Base-by-base conservation (phyloP, 768 basidiomycete species). In the Leccinum olivaceopallidum region DNA sequence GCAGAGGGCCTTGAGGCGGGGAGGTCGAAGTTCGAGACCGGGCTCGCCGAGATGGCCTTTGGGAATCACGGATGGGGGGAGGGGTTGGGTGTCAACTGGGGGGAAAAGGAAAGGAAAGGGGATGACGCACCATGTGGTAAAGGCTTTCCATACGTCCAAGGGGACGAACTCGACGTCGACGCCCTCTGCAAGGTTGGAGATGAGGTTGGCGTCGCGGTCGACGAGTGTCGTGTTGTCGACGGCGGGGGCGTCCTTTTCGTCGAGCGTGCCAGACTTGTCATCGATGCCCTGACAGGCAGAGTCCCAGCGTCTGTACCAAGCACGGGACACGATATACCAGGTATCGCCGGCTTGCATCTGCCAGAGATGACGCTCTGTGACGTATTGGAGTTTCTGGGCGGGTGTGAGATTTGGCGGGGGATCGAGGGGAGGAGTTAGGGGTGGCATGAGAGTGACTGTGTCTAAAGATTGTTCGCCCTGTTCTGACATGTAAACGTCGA, bases 281-380 rank as follows among this genome's bases (percentile, higher is more conserved):
- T 79, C 69, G 63, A 85, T 75, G 30, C 89, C 90, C 0, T 83
- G 80, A 68, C 88, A 88, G 12, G 90, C 92, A 67, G 83, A 84
- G 62, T 80, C 75, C 88, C 90, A 95, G 36, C 85, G 83, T 60
- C 82, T 82, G 78, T 83, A 90, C 94, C 94, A 96, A 22, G 68
- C 66, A 53, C 82, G 74, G 22, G 87, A 80, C 30, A 95, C 79
- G 53, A 95, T 75, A 75, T 85, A 94, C 93, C 93, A 95, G 9
- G 80, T 85, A 55, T 93, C 85, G 50, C 89, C 89, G 8, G 80
- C 75, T 32, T 79, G 76, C 81, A 94, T 84, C 47, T 78, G 75
- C 50, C 67, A 72, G 42, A 66, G 68, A 65, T 82, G 82, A 14
- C 79, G 79, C 6, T 75, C 71, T 22, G 83, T 72, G 67, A 92